Conservation (phyloP, 2,329 filamentous ascomycete species). For the Colletotrichum musicola region DNA sequence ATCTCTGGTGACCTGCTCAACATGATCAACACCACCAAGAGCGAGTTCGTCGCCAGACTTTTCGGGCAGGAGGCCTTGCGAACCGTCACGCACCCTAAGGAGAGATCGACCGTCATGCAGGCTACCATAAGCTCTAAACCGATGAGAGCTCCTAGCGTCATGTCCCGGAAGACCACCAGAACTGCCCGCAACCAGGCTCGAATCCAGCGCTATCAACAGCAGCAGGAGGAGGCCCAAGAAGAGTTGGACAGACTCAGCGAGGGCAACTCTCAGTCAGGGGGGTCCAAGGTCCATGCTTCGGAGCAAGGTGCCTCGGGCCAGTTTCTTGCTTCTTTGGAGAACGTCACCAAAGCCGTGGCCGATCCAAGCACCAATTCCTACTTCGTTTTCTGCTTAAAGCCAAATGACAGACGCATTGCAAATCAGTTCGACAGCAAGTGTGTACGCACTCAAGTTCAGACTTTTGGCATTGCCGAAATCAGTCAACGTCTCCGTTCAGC, state of each 20-base stretch:
- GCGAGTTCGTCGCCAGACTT: constrained; percentile 87
- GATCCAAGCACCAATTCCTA: constrained; percentile 90
- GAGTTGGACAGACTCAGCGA: constrained; percentile 65
- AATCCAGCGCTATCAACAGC: constrained; percentile 50
- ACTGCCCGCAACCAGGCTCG: constrained; percentile 45
- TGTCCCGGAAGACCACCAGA: constrained; percentile 77
- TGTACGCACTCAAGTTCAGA: constrained; percentile 93
- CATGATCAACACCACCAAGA: constrained; percentile 88
- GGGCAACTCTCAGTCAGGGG: constrained; percentile 57
- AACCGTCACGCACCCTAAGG: constrained; percentile 92
- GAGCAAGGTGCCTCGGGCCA: constrained; percentile 88
- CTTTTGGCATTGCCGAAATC: constrained; percentile 96
- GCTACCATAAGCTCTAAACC: constrained; percentile 97
- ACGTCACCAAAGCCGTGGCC: constrained; percentile 88
- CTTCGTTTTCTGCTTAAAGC: constrained; percentile 97
- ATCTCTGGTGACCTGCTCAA: constrained; percentile 97
- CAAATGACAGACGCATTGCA: constrained; percentile 95
- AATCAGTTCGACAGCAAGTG: constrained; percentile 99
- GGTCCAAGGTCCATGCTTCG: constrained; percentile 55
- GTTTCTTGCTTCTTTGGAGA: constrained; percentile 89
- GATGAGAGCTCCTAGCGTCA: constrained; percentile 91
- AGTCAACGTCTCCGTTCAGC: constrained; percentile 92
- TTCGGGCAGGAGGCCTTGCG: constrained; percentile 97
- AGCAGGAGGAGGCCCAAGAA: constrained; percentile 54
- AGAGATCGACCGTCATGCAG: constrained; percentile 92